Percentiles rank a stretch among this genome's conserved stretches.
These are phyloP conservation scores for Petunia hybrid DNA, from an alignment of 305 asterid genomes.

Conservation along the genomic window DNA sequence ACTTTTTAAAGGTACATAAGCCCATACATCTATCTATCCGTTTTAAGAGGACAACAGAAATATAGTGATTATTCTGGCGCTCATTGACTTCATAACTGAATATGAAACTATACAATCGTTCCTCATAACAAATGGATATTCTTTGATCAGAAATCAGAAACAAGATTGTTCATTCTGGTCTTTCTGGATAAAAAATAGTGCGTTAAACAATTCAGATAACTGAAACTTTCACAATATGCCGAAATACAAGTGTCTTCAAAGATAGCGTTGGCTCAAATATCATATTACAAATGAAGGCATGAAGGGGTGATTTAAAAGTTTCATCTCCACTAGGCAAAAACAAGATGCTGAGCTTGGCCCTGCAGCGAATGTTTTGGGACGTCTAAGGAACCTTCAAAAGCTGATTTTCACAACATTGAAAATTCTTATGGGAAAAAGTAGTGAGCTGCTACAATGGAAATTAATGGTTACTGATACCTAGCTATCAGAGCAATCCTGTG, in stretches of 20 bases:
- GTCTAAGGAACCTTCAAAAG: background rate
- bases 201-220: background rate
- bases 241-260: background rate
- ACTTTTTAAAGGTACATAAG: too few species aligned
- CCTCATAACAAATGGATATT: too few species aligned
- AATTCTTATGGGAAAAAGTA: background rate
- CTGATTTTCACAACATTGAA: background rate
- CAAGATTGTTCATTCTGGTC: background rate
- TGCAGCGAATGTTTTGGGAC: background rate
- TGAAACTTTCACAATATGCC: background rate
- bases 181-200: background rate
- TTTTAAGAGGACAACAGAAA: too few species aligned
- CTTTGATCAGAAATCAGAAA: too few species aligned
- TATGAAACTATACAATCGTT: too few species aligned
- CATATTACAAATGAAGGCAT: background rate
- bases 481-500: background rate
- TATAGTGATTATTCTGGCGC: too few species aligned
- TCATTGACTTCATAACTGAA: too few species aligned
- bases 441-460: constrained; percentile 3
- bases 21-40: too few species aligned
- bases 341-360: background rate
- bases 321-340: background rate
- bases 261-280: background rate
- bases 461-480: background rate
- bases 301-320: constrained; percentile 20